phyloP scores from a whole-genome alignment of 2,329 filamentous ascomycete species.

The Apiospora hydei region DNA sequence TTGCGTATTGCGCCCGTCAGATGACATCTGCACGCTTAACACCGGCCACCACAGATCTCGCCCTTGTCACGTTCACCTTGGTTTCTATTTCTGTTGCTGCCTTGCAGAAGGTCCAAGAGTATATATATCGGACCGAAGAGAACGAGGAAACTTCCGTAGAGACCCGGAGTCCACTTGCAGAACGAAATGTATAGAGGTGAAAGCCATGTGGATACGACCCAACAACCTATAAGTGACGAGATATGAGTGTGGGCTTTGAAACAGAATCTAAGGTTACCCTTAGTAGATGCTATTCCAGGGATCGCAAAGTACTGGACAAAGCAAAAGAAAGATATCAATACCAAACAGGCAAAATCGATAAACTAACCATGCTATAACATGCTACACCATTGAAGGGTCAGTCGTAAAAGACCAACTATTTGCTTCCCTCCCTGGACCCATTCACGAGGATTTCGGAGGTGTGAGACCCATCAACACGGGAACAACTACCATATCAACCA shows the following conservation, averaged over 20 bases:
- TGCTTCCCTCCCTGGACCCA: neutral
- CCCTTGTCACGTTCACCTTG: neutral
- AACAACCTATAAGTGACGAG: neutral
- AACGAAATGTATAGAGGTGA: neutral
- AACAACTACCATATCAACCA: neutral
- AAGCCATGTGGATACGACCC: neutral
- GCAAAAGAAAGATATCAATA: no score
- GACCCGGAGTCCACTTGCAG: neutral
- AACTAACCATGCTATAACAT: neutral
- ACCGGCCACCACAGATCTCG: slow-evolving; percentile 1
- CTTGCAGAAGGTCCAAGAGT: neutral
- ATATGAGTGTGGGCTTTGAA: neutral
- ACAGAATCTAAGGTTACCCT: neutral
- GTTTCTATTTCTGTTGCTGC: neutral
- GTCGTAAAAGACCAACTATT: neutral
- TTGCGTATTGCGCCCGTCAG: slow-evolving; percentile 11
- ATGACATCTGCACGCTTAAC: slow-evolving; percentile 11
- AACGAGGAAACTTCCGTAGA: neutral
- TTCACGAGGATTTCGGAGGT: no score
- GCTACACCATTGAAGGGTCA: neutral
- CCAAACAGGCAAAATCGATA: neutral
- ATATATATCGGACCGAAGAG: neutral
- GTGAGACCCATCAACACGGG: neutral
- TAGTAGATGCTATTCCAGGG: neutral
- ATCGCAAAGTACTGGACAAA: neutral